Base-by-base conservation (phyloP, 129 eudicot genomes). In the Scalesia atractyloides region DNA sequence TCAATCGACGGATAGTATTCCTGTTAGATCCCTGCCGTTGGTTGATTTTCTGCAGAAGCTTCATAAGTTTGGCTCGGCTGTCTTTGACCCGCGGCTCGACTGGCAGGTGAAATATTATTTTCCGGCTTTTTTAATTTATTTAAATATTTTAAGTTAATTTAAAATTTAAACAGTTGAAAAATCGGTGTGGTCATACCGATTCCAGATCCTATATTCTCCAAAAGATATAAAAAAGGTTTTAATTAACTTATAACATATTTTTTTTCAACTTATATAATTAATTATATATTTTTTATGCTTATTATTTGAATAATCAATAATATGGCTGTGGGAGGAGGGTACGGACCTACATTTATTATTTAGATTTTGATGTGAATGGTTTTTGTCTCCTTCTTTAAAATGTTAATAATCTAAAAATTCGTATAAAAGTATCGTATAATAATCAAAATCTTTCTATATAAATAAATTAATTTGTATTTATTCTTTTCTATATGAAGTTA, bases 81-180 rank as follows among this genome's bases (percentile, higher is more conserved):
- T 90, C n/a, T 90, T 88, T 18, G 84, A 84, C 13, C 89, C 88
- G 64, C 91, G 92, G 81, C 96, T 94, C 58, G 87, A 79, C 64
- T 82, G 93, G 74, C 98, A 88, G 98, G 98, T 94, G 24, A 33
- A 22, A 51, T 14, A 22, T 22, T 61, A 13, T 69, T 66, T 77
- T 48, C 65, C 17, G 8, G 5, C 41, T 64, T 72, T 60, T 66
- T 5, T 17, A 24, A 14, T 2, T 0, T 30, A 2, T 36, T 68
- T 52, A 6, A 5, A 16, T n/a, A 49, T 24, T 75, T 66, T 66
- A 26, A 10, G 61, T 8, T 50, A 22, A 19, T 36, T 5, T 6
- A 37, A 71, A 41, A 70, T 9, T 0, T 8, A 50, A 24, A 68
- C n/a, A 15, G 1, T 7, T 41, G 9, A 13, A 26, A 16, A 41